Base-by-base conservation (phyloP, 1,284 basidiomycete genomes). In the Cutaneotrichosporon cutaneum region DNA sequence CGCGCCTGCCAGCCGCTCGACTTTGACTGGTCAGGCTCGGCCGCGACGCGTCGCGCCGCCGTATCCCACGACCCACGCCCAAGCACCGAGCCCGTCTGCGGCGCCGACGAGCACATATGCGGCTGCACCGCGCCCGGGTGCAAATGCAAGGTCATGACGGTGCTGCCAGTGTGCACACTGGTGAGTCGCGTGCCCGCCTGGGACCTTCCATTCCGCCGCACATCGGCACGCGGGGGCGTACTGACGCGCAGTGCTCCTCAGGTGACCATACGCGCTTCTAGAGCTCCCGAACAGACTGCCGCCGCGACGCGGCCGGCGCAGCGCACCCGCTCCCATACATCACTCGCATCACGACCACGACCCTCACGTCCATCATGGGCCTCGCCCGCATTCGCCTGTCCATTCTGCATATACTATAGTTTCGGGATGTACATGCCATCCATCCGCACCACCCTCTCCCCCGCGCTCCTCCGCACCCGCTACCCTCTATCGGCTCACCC, bases 81-180 rank as follows among this genome's bases (percentile, higher is more conserved):
- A 57, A 2, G n/a, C n/a, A n/a, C 7, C n/a, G 56, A 32, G 24
- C 60, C 52, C n/a, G 52, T 42, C 21, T 54, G 48, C 24, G 14
- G 26, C 54, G 33, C 36, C 14, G 64, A 66, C n/a, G 64, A 66
- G 30, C 64, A 63, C 57, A 36, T 59, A 51, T 66, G 64, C 56
- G 56, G 57, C 36, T 66, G 64, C 57, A 58, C 61, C 10, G 50
- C 56, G 24, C 61, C 64, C 4, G 64, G 64, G 24, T 66, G 64
- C 59, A 66, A 63, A 51, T 66, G 64, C 59, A 66, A 66, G 51
- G 64, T 66, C 36, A 62, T 62, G 64, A 66, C 64, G 18, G 57
- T 56, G 7, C 45, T 56, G 44, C 59, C 58, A 6, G 56, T 66
- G 21, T 66, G 64, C 57, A 63, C 52, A 26, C 42, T 66, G 56